Evolutionary conservation across 805 yeast species (phyloP), one percentile per base, ranked within the genome.

Genomic region (Sugiyamaella boreocaroliniensis): DNA sequence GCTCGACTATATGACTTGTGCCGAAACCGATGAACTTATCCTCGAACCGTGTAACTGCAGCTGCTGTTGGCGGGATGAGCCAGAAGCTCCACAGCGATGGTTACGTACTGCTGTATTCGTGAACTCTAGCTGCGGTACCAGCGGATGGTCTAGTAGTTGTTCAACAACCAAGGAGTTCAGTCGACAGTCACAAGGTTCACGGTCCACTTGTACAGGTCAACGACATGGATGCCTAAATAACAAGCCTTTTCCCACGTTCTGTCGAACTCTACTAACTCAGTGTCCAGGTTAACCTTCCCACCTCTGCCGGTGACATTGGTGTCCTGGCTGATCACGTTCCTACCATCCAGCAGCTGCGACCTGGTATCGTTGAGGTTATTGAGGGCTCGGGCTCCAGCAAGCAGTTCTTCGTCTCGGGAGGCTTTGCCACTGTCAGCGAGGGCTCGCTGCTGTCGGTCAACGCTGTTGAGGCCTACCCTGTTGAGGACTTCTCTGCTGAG

Each of bases 291-390:
- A 93, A 93, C 77, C 78, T 93, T 63, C 99, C 99, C 68, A 95
- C 96, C 59, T 79, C 85, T 66, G 83, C 93, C 62, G 99, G 99
- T 71, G 95, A 87, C 69, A 81, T 92, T 74, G 99, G 99, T 87
- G 81, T 93, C 61, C 77, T 93, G 69, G 97, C 98, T 64, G 85
- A 88, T 77, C 99, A 93, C 82, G 96, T 93, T 67, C 98, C 99
- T 66, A 82, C 86, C 65, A 89, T 92, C 60, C 98, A 93, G 77
- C 96, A 93, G 79, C 83, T 93, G 71, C 81, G 83, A 68, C 96
- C 99, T 64, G 99, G 99, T 73, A 79, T 93, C 57, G 85, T 93
- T 65, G 97, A 90, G 73, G 82, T 93, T 68, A 85, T 88, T 61
- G 92, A 88, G 72, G 79, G 82, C 67, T 72, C 85, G 52, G 86